Percentiles rank a stretch among this genome's conserved stretches.
phyloP scores from a whole-genome alignment of 1,284 basidiomycete species.

The Athelia psychrophila region DNA sequence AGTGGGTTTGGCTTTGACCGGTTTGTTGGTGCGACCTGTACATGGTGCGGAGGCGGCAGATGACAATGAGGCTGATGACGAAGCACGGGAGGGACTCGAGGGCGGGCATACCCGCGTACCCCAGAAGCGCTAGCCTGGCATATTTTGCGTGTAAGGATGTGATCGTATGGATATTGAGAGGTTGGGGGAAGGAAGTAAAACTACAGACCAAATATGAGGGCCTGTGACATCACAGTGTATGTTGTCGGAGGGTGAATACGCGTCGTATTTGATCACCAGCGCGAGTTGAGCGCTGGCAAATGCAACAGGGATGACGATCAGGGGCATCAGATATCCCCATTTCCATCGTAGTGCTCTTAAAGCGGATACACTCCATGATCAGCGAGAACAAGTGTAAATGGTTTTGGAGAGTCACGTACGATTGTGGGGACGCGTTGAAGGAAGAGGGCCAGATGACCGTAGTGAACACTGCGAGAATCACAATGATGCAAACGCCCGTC shows the following conservation, averaged over 20 bases:
- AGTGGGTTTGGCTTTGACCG: too few species aligned
- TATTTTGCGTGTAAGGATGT: background rate
- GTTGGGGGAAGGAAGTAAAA: background rate
- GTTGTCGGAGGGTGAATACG: background rate
- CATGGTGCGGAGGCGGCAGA: too few species aligned
- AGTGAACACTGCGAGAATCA: background rate
- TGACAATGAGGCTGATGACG: too few species aligned
- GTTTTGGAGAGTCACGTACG: too few species aligned
- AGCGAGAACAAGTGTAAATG: background rate
- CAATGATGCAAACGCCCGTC: background rate
- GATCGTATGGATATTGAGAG: too few species aligned
- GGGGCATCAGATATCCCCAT: background rate
- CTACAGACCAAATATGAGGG: background rate
- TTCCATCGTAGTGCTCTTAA: background rate
- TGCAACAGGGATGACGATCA: background rate
- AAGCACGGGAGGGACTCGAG: background rate
- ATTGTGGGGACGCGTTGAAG: background rate
- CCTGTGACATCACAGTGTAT: background rate
- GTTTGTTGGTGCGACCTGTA: too few species aligned
- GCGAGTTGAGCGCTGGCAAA: background rate
- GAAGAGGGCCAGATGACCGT: background rate
- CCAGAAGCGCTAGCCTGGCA: background rate
- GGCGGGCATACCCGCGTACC: background rate
- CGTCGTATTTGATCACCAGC: background rate
- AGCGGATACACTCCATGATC: background rate